Evolutionary conservation across 2,329 filamentous ascomycete species (phyloP).

Genomic region (Hyphodiscus sp.): DNA sequence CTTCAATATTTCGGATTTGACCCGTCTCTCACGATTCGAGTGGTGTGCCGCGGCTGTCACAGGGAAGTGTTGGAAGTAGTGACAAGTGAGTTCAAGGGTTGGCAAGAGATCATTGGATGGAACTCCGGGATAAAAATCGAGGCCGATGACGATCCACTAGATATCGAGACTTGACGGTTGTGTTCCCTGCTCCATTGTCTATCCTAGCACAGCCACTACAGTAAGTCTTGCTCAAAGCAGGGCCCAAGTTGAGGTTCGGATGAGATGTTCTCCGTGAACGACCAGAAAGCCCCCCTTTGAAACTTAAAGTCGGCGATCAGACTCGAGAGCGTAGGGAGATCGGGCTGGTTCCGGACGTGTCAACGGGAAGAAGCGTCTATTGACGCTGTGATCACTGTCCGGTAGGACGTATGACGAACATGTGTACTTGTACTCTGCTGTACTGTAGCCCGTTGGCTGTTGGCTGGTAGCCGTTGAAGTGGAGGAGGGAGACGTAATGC

Average conservation of each 20-base stretch:
- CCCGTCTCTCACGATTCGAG: background rate
- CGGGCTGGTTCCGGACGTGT: background rate
- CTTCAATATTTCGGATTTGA: background rate
- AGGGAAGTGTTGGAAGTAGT: no score
- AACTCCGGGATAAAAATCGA: background rate
- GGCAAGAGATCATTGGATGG: background rate
- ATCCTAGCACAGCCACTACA: background rate
- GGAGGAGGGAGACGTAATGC: background rate
- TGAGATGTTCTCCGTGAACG: background rate
- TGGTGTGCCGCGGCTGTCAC: background rate
- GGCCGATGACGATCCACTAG: background rate
- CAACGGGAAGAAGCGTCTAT: background rate
- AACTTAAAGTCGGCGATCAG: background rate
- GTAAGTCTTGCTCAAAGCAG: background rate
- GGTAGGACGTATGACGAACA: background rate
- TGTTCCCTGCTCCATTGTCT: background rate
- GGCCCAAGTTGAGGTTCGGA: background rate
- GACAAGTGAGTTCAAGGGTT: background rate
- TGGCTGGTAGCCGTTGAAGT: background rate
- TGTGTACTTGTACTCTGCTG: background rate
- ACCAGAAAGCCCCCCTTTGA: background rate
- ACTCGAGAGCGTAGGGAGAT: background rate
- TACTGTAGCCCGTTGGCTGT: no score
- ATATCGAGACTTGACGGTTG: background rate
- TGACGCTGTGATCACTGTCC: background rate